These are phyloP conservation scores for Lachancea waltii DNA, from an alignment of 805 yeast species.

Conservation along the genomic window DNA sequence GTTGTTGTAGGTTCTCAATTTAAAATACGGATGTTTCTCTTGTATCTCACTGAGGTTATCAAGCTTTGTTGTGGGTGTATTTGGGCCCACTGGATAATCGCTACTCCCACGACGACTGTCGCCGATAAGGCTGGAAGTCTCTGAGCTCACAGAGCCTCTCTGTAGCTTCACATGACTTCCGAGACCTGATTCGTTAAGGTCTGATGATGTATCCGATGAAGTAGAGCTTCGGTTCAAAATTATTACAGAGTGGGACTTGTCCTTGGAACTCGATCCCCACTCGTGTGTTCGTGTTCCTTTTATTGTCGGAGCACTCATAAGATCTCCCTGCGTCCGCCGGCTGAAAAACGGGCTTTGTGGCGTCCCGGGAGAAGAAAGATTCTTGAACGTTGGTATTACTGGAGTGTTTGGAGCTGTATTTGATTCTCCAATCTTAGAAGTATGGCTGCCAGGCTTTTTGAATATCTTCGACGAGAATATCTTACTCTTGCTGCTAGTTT, in stretches of 20 bases:
- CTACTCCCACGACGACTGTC: constrained; percentile 1
- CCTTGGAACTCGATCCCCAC: constrained; percentile 37
- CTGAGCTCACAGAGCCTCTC: constrained; percentile 6
- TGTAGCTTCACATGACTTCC: background rate
- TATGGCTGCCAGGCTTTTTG: constrained; percentile 17
- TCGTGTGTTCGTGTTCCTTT: constrained; percentile 45
- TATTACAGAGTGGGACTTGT: constrained; percentile 19
- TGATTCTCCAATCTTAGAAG: constrained; percentile 1
- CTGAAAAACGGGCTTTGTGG: background rate
- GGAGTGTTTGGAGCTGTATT: constrained; percentile 7
- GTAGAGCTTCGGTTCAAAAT: constrained; percentile 15
- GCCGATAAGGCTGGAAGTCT: constrained; percentile 2
- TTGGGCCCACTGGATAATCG: constrained; percentile 1
- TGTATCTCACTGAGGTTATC: constrained; percentile 1
- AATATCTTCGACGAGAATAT: constrained; percentile 27
- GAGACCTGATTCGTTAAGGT: constrained; percentile 1
- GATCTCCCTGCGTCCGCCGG: constrained; percentile 5
- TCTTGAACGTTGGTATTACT: background rate
- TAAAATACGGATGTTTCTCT: constrained; percentile 8
- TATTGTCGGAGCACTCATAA: constrained; percentile 25
- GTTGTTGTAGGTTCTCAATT: constrained; percentile 10
- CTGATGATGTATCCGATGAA: constrained; percentile 10
- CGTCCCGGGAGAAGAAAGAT: constrained; percentile 7
- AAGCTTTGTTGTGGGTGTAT: background rate
- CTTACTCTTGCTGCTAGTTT: constrained; percentile 23